These are phyloP conservation scores for Colletotrichum tropicale DNA, from an alignment of 2,329 filamentous ascomycete species.

Conservation along the genomic window DNA sequence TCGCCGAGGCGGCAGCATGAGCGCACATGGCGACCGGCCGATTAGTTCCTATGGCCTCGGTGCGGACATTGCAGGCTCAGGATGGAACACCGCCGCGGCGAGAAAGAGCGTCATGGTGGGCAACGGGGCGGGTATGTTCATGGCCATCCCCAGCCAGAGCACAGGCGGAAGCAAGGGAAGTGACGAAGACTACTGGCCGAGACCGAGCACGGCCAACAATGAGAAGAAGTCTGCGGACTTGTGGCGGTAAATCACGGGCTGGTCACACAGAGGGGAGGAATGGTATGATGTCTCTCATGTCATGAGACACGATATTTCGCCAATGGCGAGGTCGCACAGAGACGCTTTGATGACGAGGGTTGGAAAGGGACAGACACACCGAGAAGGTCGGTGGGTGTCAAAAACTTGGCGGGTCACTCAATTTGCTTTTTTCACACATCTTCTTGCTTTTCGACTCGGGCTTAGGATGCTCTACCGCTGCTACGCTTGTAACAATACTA, in stretches of 20 bases:
- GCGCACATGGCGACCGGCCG: conserved; percentile 41
- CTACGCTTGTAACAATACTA: background rate
- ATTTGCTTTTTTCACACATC: background rate
- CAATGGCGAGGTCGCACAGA: background rate
- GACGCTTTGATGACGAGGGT: background rate
- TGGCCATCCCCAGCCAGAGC: conserved; percentile 50
- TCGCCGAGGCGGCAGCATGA: conserved; percentile 18
- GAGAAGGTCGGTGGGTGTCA: background rate
- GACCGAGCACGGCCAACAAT: conserved; percentile 18
- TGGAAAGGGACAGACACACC: background rate
- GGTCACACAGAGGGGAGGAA: background rate
- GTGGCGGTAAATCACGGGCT: conserved; percentile 6
- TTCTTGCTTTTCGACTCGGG: background rate
- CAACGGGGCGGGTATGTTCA: conserved; percentile 55
- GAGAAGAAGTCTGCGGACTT: conserved; percentile 15
- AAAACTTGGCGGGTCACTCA: background rate
- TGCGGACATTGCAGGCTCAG: conserved; percentile 51
- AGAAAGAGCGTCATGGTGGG: conserved; percentile 60
- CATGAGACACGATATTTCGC: background rate
- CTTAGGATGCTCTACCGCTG: background rate
- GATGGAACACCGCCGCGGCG: conserved; percentile 57
- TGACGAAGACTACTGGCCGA: conserved; percentile 38
- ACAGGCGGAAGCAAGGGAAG: conserved; percentile 20
- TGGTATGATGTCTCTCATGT: background rate
- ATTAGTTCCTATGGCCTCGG: conserved; percentile 62